Conservation (phyloP, 2,329 filamentous ascomycete species). For the Penicillium capsulatum region DNA sequence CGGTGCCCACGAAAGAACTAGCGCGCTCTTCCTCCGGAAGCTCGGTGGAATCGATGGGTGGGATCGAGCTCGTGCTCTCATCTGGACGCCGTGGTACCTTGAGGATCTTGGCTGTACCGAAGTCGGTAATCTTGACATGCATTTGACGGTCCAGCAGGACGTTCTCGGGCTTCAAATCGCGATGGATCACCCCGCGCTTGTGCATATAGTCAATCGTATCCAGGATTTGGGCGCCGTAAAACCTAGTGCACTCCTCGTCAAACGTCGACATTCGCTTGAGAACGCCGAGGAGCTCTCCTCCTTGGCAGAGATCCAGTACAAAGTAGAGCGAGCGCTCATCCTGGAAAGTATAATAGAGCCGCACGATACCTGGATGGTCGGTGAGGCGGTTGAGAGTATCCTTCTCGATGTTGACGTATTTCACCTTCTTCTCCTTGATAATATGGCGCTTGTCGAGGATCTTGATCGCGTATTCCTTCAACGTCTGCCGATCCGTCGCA, state of each 20-base stretch:
- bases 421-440: slow-evolving; percentile 99
- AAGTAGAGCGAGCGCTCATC: slow-evolving; percentile 96
- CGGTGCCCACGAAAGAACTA: slow-evolving; percentile 93
- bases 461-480: slow-evolving; percentile 97
- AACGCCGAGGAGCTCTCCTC: slow-evolving; percentile 85
- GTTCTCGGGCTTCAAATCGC: slow-evolving; percentile 95
- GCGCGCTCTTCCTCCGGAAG: slow-evolving; percentile 66
- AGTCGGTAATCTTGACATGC: slow-evolving; percentile 98
- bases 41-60: slow-evolving; percentile 49
- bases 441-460: slow-evolving; percentile 98
- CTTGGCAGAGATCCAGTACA: slow-evolving; percentile 86
- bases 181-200: slow-evolving; percentile 88
- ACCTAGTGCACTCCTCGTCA: slow-evolving; percentile 87
- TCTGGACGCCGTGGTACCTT: slow-evolving; percentile 50
- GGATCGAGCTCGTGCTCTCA: slow-evolving; percentile 45
- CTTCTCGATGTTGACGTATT: slow-evolving; percentile 99
- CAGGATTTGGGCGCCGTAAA: slow-evolving; percentile 92
- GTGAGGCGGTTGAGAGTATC: slow-evolving; percentile 94
- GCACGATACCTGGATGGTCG: slow-evolving; percentile 92
- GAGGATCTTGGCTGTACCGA: slow-evolving; percentile 94
- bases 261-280: slow-evolving; percentile 93
- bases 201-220: slow-evolving; percentile 99
- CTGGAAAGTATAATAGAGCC: slow-evolving; percentile 97
- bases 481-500: slow-evolving; percentile 85
- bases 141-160: slow-evolving; percentile 91